Percentiles rank a stretch among this genome's conserved stretches.
Evolutionary conservation across 768 basidiomycete species (phyloP).

Genomic region (Collybiopsis confluens): DNA sequence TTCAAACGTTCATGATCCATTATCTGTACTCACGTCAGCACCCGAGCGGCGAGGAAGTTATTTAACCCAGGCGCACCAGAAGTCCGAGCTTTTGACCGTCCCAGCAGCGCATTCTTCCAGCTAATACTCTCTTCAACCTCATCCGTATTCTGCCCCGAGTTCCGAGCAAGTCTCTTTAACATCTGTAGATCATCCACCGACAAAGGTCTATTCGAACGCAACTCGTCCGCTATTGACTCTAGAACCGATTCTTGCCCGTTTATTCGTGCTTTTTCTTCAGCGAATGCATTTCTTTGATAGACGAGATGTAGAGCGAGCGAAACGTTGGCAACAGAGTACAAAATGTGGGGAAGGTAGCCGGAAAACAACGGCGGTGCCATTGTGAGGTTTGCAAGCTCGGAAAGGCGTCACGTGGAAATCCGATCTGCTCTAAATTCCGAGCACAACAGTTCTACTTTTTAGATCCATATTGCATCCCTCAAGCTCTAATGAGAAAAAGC

Average conservation of each 20-base stretch:
- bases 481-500: too few relatives aligned
- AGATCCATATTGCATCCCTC: too few relatives aligned
- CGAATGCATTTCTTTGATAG: slow-evolving; percentile 41
- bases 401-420: too few relatives aligned
- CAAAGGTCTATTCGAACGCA: slow-evolving; percentile 42
- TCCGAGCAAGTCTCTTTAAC: slow-evolving; percentile 49
- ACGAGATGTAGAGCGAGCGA: slow-evolving; percentile 68
- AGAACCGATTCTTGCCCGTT: slow-evolving; percentile 61
- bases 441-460: too few relatives aligned
- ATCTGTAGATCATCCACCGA: slow-evolving; percentile 48
- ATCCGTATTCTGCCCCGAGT: slow-evolving; percentile 16
- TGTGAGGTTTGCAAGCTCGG: too few relatives aligned
- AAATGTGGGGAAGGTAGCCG: slow-evolving; percentile 56
- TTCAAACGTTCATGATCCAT: too few relatives aligned
- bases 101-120: slow-evolving; percentile 52
- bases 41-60: too few relatives aligned
- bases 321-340: slow-evolving; percentile 62
- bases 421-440: too few relatives aligned
- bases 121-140: slow-evolving; percentile 22
- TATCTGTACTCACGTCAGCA: too few relatives aligned
- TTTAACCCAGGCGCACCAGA: neutral
- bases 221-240: slow-evolving; percentile 49
- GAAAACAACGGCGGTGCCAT: slow-evolving; percentile 12
- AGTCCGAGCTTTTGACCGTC: slow-evolving; percentile 16
- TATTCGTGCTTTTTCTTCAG: slow-evolving; percentile 50